A percentile compares a stretch with the other conserved stretches of the same genome.
phyloP scores from a whole-genome alignment of 139 green algal genomes.

The Dunaliella primolecta region DNA sequence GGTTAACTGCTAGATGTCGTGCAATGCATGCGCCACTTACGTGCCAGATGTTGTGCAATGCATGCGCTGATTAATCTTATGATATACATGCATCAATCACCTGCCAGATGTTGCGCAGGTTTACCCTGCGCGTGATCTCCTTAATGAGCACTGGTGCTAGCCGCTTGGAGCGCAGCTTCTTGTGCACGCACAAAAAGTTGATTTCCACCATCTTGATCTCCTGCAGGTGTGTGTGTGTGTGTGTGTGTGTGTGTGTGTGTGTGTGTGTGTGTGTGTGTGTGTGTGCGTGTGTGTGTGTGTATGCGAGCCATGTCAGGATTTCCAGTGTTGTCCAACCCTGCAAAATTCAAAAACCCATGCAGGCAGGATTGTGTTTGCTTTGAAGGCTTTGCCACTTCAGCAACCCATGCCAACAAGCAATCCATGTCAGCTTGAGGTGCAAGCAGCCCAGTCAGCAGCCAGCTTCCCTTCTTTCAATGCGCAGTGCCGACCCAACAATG shows the following conservation, averaged over 20 bases:
- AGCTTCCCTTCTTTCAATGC: too few relatives aligned
- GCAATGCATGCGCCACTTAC: too few relatives aligned
- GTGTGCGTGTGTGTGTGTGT: not conserved
- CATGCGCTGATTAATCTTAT: too few relatives aligned
- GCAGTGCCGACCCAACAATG: too few relatives aligned
- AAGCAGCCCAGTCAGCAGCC: not conserved
- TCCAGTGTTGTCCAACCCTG: too few relatives aligned
- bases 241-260: slow-evolving; percentile 4
- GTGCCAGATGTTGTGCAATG: too few relatives aligned
- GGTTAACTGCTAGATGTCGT: slow-evolving; percentile 98
- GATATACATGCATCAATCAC: too few relatives aligned
- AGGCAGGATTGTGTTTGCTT: not conserved
- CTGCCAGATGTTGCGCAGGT: slow-evolving; percentile 90
- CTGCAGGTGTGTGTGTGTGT: not conserved
- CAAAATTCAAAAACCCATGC: not conserved
- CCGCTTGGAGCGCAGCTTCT: slow-evolving; percentile 94
- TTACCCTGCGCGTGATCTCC: slow-evolving; percentile 89
- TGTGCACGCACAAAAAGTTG: slow-evolving; percentile 99
- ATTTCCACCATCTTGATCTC: slow-evolving; percentile 85
- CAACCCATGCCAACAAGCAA: not conserved
- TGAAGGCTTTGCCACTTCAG: not conserved
- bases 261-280: slow-evolving; percentile 8
- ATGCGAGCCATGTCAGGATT: not conserved
- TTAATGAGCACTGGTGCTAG: slow-evolving; percentile 98
- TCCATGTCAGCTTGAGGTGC: not conserved